Percentiles rank a stretch among this genome's conserved stretches.
Conservation (phyloP, 2,329 filamentous ascomycete species). For the Diaporthe capsici region DNA sequence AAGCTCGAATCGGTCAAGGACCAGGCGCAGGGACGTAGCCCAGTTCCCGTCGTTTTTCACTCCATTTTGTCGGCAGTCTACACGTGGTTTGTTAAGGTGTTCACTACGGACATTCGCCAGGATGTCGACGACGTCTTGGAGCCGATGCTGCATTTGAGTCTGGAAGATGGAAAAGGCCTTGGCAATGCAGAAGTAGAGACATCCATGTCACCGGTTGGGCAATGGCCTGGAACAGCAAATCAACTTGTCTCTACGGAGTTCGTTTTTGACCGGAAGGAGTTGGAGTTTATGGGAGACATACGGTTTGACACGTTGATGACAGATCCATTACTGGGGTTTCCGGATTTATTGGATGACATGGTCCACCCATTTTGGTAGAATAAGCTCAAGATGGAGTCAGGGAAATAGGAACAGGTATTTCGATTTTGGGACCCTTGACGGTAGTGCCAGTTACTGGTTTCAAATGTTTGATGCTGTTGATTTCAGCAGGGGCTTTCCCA, state of each 20-base stretch:
- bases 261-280: background rate
- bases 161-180: background rate
- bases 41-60: background rate
- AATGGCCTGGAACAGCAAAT: background rate
- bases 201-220: background rate
- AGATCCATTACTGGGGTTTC: background rate
- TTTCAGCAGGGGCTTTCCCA: too few species aligned
- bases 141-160: background rate
- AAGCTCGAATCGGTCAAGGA: background rate
- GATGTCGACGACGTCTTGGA: background rate
- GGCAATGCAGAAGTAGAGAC: background rate
- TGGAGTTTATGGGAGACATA: background rate
- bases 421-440: fast-evolving
- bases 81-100: background rate
- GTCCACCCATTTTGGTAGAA: background rate
- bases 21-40: background rate
- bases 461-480: too few species aligned
- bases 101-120: background rate
- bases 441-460: too few species aligned
- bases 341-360: background rate
- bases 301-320: background rate
- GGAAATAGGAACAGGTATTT: too few species aligned
- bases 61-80: background rate
- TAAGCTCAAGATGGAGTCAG: too few species aligned
- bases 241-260: background rate